Percentiles rank a stretch among this genome's conserved stretches.
Evolutionary conservation across 2,329 filamentous ascomycete genomes (phyloP).

Genomic region (Fusarium anguioides): DNA sequence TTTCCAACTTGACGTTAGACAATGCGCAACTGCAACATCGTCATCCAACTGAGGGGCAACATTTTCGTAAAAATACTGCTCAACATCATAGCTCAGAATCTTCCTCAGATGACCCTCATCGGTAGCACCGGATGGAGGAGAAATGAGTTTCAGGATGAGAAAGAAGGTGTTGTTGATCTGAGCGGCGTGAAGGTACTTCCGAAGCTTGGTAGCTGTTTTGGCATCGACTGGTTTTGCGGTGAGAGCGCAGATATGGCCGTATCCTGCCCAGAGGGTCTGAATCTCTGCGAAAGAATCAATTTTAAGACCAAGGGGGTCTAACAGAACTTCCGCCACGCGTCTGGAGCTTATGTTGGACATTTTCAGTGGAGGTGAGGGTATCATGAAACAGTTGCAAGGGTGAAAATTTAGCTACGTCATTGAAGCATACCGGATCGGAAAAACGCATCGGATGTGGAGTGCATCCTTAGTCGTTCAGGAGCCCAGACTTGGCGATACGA

Average conservation of each 20-base stretch:
- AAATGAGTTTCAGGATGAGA: constrained; percentile 70
- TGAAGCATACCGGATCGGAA: constrained; percentile 22
- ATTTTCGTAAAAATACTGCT: constrained; percentile 72
- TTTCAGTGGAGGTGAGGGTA: not conserved
- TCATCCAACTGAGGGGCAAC: constrained; percentile 62
- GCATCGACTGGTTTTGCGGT: constrained; percentile 53
- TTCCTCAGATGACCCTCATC: constrained; percentile 74
- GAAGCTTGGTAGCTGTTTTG: constrained; percentile 21
- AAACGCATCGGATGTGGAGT: constrained; percentile 23
- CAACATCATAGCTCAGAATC: constrained; percentile 73
- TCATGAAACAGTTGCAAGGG: not conserved
- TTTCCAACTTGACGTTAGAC: constrained; percentile 57
- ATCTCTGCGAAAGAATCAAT: constrained; percentile 53
- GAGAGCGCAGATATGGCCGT: constrained; percentile 67
- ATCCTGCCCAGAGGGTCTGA: constrained; percentile 63
- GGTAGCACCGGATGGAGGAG: constrained; percentile 51
- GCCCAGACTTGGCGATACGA: not conserved
- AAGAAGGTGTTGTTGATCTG: constrained; percentile 44
- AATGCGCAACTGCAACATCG: constrained; percentile 61
- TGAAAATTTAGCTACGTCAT: constrained; percentile 6
- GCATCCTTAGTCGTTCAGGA: not conserved
- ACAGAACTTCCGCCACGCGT: constrained; percentile 54
- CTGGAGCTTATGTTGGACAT: constrained; percentile 22
- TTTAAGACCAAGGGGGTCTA: constrained; percentile 54
- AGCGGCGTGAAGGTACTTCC: constrained; percentile 6